Base-by-base conservation (phyloP, 371 early-diverging fungal species). In the Cokeromyces recurvatus region DNA sequence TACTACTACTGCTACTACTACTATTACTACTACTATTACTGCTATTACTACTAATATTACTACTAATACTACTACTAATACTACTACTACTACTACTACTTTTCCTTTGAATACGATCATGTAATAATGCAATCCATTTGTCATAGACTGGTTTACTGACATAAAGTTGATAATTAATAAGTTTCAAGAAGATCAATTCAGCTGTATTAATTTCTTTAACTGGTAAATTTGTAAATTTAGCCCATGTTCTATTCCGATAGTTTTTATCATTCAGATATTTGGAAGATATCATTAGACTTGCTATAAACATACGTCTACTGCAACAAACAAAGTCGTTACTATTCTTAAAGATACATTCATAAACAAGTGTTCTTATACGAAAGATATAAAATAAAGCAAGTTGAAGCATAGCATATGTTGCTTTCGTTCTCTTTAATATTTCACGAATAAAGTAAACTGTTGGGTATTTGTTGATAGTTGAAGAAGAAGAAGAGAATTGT, bases 371-470 rank as follows among this genome's bases (percentile, higher is more conserved):
- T 38, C 62, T 69, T 15, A 70, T 60, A 12, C 70, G 66, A 52
- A 66, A 70, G 12, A 84, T 59, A 53, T 82, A 84, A 36, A 80
- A 74, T 23, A 84, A 63, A 9, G 81, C 69, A 21, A 81, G 71
- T 56, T 85, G 85, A 21, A 87, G 67, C 22, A 82, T 85, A 7
- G 83, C 5, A 81, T 79, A 86, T 6, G 86, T 79, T 7, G 83
- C 77, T 9, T 71, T 73, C 21, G 85, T 82, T n/a, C 85, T 77
- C 46, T 74, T 74, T 10, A 85, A 62, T 34, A 85, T 77, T 48
- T 86, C 86, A 24, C 78, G 73, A 47, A 88, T 77, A 78, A 86
- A 53, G n/a, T n/a, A n/a, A n/a, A n/a, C n/a, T n/a, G n/a, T n/a
- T n/a, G n/a, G n/a, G n/a, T n/a, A n/a, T n/a, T n/a, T n/a, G n/a